These are phyloP conservation scores for Immersiella caudata DNA, from an alignment of 495 filamentous ascomycete species.

Conservation along the genomic window DNA sequence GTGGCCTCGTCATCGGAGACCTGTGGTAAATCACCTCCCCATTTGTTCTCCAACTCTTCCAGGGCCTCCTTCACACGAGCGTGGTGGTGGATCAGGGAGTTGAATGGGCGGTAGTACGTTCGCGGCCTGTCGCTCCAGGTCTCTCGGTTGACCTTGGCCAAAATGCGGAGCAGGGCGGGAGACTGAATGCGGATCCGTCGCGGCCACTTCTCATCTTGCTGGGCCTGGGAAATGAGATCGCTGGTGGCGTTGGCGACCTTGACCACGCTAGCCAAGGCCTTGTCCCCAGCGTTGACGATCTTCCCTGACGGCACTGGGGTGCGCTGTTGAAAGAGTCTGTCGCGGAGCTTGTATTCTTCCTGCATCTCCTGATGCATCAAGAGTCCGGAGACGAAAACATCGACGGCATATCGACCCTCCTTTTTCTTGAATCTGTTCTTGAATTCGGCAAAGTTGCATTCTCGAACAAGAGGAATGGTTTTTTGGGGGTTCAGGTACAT, in stretches of 20 bases:
- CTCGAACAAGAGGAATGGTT: constrained; percentile 29
- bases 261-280: constrained; percentile 20
- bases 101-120: constrained; percentile 2
- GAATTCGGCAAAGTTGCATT: constrained; percentile 42
- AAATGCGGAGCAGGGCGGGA: constrained; percentile 39
- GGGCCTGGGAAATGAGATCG: constrained; percentile 25
- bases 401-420: constrained; percentile 37
- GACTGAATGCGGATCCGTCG: constrained; percentile 48
- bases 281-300: constrained; percentile 30
- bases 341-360: constrained; percentile 31
- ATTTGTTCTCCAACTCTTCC: constrained; percentile 12
- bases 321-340: constrained; percentile 19
- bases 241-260: constrained; percentile 15
- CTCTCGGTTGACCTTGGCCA: constrained; percentile 36
- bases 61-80: constrained; percentile 22
- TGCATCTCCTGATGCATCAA: constrained; percentile 38
- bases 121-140: constrained; percentile 29
- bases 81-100: constrained; percentile 32
- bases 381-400: constrained; percentile 36
- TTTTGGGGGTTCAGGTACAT: constrained; percentile 15
- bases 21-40: background rate
- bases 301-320: constrained; percentile 16
- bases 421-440: constrained; percentile 41
- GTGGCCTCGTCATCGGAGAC: background rate
- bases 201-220: constrained; percentile 36